Percentiles rank a stretch among this genome's conserved stretches.
phyloP scores from a whole-genome alignment of 805 yeast species.

The Cyberlindnera americana region DNA sequence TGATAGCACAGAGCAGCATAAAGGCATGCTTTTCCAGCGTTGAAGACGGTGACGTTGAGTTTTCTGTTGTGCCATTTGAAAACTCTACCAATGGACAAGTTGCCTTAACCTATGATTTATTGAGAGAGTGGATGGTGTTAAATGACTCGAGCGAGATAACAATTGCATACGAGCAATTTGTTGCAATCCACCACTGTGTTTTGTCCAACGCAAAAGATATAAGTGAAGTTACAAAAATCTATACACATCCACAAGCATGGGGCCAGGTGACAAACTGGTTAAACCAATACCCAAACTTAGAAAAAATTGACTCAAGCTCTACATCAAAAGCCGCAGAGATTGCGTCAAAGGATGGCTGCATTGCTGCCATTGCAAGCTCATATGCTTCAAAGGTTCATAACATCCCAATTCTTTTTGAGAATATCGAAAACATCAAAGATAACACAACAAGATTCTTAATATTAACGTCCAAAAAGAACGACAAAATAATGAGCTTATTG shows the following conservation, averaged over 20 bases:
- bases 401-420: conserved; percentile 48
- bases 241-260: conserved; percentile 98
- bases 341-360: conserved; percentile 42
- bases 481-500: background rate
- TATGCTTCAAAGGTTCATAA: conserved; percentile 61
- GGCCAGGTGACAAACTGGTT: conserved; percentile 76
- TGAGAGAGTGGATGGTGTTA: conserved; percentile 60
- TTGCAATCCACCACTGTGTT: conserved; percentile 76
- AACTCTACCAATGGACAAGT: conserved; percentile 96
- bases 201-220: conserved; percentile 45
- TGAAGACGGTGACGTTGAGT: conserved; percentile 45
- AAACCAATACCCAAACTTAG: conserved; percentile 33
- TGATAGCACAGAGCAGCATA: conserved; percentile 28
- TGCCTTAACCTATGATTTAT: conserved; percentile 74
- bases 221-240: conserved; percentile 49
- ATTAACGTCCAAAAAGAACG: conserved; percentile 38
- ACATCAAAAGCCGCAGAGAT: conserved; percentile 83
- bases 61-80: conserved; percentile 84
- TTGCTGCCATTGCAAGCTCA: conserved; percentile 71
- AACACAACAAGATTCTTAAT: conserved; percentile 87
- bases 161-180: conserved; percentile 77
- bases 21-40: conserved; percentile 60
- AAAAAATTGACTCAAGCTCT: conserved; percentile 64
- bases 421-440: conserved; percentile 67
- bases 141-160: conserved; percentile 6